These are phyloP conservation scores for Lupinus albus DNA, from an alignment of 306 rosid species.

Conservation along the genomic window DNA sequence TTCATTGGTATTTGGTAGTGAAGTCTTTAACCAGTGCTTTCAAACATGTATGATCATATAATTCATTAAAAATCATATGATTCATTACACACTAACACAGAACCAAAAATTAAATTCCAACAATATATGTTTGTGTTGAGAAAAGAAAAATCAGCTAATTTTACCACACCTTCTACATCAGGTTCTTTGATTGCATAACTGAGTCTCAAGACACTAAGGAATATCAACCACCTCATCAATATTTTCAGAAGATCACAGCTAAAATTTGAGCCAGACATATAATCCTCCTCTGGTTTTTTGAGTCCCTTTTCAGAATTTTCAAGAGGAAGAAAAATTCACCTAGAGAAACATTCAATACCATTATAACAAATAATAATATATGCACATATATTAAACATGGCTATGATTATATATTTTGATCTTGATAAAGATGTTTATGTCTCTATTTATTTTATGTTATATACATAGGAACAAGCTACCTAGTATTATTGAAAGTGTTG, in stretches of 20 bases:
- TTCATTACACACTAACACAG: background rate
- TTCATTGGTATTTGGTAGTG: no score
- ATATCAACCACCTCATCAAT: constrained; percentile 55
- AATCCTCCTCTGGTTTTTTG: constrained; percentile 34
- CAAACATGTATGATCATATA: constrained; percentile 5
- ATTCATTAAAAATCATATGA: no score
- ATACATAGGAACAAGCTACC: constrained; percentile 15
- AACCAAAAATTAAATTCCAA: constrained; percentile 16
- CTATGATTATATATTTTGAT: background rate
- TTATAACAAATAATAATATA: background rate
- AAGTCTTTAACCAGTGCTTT: background rate
- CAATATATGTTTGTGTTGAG: background rate
- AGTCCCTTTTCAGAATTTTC: constrained; percentile 19
- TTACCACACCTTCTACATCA: constrained; percentile 76
- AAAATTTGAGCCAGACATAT: constrained; percentile 50
- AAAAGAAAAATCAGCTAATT: constrained; percentile 13
- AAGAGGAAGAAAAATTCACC: constrained; percentile 11
- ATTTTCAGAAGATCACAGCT: constrained; percentile 52
- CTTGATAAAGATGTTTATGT: constrained; percentile 1
- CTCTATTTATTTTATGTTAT: background rate
- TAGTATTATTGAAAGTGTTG: background rate
- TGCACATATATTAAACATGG: background rate
- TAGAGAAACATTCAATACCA: constrained; percentile 15
- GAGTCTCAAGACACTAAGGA: constrained; percentile 49
- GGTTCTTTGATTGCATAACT: constrained; percentile 59